These are phyloP conservation scores for Fusarium secorum DNA, from an alignment of 2,329 filamentous ascomycete genomes.

Conservation along the genomic window DNA sequence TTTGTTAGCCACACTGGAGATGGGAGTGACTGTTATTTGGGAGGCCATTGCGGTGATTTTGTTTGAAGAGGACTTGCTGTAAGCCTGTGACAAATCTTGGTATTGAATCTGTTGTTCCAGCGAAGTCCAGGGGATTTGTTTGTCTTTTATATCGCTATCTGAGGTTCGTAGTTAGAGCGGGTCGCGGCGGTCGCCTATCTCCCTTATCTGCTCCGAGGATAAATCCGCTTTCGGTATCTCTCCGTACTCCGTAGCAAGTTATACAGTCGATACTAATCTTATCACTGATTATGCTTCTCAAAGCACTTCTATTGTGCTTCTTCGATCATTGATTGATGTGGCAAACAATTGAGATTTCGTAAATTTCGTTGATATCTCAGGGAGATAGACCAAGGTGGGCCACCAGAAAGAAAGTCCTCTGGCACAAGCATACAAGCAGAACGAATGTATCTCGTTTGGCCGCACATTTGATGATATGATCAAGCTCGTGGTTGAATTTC, in stretches of 20 bases:
- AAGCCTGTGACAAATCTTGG: background rate
- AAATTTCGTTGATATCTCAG: background rate
- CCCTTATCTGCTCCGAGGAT: background rate
- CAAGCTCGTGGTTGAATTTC: too few species aligned
- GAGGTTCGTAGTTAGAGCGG: background rate
- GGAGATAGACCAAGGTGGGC: background rate
- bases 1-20: too few species aligned
- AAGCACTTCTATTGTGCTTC: background rate
- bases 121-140: background rate
- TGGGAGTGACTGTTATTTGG: constrained; percentile 46
- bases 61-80: background rate
- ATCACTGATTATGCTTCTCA: background rate
- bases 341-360: background rate
- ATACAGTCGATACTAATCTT: background rate
- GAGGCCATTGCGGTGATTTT: constrained; percentile 28
- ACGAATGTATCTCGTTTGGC: background rate
- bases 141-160: constrained; percentile 16
- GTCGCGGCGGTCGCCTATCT: constrained; percentile 35
- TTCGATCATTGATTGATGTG: background rate
- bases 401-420: background rate
- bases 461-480: background rate
- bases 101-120: background rate
- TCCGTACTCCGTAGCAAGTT: background rate
- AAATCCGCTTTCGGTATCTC: background rate
- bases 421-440: too few species aligned